phyloP scores from a whole-genome alignment of 306 rosid genomes.

The Gillenia trifoliata region DNA sequence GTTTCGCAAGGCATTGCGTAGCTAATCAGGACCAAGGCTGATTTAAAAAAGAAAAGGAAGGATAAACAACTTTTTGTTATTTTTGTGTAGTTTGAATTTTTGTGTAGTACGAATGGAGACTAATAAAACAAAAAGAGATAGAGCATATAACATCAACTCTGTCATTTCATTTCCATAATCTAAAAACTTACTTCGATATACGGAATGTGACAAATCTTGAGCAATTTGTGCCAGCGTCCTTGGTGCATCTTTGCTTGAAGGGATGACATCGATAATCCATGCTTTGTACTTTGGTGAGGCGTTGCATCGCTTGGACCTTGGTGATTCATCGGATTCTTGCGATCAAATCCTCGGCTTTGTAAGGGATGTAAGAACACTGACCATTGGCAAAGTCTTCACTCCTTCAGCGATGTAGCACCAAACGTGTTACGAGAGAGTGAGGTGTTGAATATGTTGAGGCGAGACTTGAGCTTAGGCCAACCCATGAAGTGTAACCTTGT shows the following conservation, averaged over 20 bases:
- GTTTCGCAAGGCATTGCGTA: too few species aligned
- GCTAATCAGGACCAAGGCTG: too few species aligned
- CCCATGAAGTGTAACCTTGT: rapidly evolving
- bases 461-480: not conserved
- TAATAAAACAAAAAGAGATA: too few species aligned
- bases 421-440: not conserved
- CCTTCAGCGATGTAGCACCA: rapidly evolving
- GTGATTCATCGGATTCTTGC: not conserved
- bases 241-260: not conserved
- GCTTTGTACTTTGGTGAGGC: not conserved
- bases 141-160: too few species aligned
- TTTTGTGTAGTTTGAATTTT: too few species aligned
- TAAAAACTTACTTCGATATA: too few species aligned
- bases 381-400: not conserved
- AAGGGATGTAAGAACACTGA: not conserved
- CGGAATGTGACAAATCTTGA: too few species aligned
- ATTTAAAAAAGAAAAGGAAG: too few species aligned
- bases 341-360: rapidly evolving
- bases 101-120: too few species aligned
- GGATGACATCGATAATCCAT: rapidly evolving
- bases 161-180: too few species aligned
- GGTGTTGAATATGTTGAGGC: not conserved
- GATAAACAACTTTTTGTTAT: too few species aligned
- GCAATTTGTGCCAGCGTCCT: not conserved
- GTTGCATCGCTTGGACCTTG: not conserved